Evolutionary conservation across 768 basidiomycete genomes (phyloP), one percentile per base, ranked within the genome.

Genomic region (Lactifluus echinatus): DNA sequence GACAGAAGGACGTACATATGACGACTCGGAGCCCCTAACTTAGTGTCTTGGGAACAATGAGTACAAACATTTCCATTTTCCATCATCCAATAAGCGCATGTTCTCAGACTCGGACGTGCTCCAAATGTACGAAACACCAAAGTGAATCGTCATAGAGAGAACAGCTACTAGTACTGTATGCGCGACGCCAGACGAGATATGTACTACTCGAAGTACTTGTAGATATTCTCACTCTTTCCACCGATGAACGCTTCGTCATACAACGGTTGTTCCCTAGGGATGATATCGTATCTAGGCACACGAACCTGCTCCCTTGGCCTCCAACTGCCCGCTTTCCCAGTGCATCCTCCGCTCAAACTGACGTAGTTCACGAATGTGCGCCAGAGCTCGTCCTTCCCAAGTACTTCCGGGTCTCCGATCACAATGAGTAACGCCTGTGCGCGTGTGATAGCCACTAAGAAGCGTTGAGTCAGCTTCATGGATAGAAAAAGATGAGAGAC

Each of bases 371-470:
- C 64, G 73, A 86, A 84, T 0, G 66, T 65, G 8, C 80, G 71
- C 84, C 84, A 85, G 1, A 83, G 67, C 0, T 76, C 77, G 63
- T 84, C 83, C 29, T 82, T 73, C 2, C 75, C 76, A 5, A 85
- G 74, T 4, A 83, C 76, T 4, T 69, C 66, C 0, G 84, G 80
- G 63, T 86, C 79, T 4, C 84, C 84, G 46, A 87, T 68, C 47
- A 85, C 70, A 59, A 85, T 78, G 15, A 87, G 74, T 4, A 86
- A 70, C 0, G 83, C 79, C 66, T 84, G 76, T 0, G 83, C 82
- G 12, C 84, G 80, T 0, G 84, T 87, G 12, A 87, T 68, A 4
- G 84, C 82, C 36, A 87, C 84, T 85, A 48, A 8, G 46, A 26
- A 6, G 24, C 81, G 81, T 55, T 85, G 34, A 24, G 34, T 55